These are phyloP conservation scores for Cladorrhinum sp. DNA, from an alignment of 2,329 filamentous ascomycete species.

Conservation along the genomic window DNA sequence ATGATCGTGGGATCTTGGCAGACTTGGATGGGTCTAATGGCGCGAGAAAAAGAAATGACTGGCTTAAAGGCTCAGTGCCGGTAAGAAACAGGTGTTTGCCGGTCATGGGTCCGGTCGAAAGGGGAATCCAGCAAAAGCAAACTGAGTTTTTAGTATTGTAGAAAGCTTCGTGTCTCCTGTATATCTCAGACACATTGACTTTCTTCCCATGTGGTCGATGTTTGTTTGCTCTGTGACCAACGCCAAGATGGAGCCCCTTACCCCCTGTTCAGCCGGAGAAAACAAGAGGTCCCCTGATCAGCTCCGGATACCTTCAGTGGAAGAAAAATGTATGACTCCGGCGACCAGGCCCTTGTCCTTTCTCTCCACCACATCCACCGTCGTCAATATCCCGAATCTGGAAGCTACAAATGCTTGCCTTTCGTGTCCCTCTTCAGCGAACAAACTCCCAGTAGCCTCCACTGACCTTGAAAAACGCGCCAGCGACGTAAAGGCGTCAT, in stretches of 20 bases:
- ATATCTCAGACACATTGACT: background rate
- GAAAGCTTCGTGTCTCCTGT: background rate
- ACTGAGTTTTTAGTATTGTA: background rate
- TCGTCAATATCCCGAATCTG: background rate
- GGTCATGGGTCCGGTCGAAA: conserved; percentile 1
- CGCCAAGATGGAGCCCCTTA: background rate
- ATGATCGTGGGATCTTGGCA: background rate
- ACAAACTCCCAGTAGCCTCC: background rate
- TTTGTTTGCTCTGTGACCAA: background rate
- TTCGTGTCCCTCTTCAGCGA: background rate
- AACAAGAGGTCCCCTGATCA: background rate
- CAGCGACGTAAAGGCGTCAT: background rate
- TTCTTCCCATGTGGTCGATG: background rate
- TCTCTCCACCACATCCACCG: background rate
- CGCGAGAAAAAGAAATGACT: background rate
- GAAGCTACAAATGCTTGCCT: background rate
- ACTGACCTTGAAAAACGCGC: background rate
- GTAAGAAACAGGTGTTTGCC: background rate
- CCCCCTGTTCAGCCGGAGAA: background rate
- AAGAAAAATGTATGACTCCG: background rate
- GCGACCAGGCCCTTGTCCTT: background rate
- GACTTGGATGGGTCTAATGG: background rate
- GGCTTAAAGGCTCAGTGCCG: background rate
- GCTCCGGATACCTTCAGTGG: background rate
- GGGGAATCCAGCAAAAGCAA: background rate